Percentiles rank a stretch among this genome's conserved stretches.
Evolutionary conservation across 345 rosid species (phyloP).

Genomic region (Lagerstroemia speciosa): DNA sequence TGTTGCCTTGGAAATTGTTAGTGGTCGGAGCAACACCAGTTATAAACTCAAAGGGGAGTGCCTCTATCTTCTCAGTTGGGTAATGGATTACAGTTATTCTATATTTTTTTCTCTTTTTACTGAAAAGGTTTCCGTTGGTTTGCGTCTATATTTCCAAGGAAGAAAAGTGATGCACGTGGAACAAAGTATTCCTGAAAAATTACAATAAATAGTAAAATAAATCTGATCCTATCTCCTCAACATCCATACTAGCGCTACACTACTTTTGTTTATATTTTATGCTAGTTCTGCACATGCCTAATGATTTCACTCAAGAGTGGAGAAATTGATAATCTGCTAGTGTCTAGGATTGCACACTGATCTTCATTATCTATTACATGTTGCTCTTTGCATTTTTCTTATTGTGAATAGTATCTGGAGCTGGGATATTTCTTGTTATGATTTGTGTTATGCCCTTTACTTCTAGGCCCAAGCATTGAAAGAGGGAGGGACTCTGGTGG

Average conservation of each 20-base stretch:
- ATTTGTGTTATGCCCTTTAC: neutral
- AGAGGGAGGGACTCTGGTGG: conserved; percentile 4
- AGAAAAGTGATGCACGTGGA: too few species aligned
- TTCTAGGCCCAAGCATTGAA: conserved; percentile 6
- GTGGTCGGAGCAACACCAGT: conserved; percentile 89
- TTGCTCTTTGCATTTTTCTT: neutral
- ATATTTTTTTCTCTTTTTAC: neutral
- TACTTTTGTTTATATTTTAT: too few species aligned
- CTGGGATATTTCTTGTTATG: neutral
- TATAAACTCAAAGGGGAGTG: conserved; percentile 88
- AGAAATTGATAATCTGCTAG: neutral
- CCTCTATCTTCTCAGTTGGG: conserved; percentile 89
- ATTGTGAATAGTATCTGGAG: neutral
- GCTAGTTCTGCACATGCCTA: too few species aligned
- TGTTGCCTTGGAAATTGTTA: conserved; percentile 35
- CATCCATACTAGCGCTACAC: neutral
- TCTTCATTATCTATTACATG: neutral
- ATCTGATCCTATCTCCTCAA: neutral
- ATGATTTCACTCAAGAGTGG: too few species aligned
- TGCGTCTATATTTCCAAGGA: too few species aligned
- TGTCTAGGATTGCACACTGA: too few species aligned
- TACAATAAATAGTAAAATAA: too few species aligned
- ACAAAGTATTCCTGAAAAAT: too few species aligned
- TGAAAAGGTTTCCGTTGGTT: too few species aligned
- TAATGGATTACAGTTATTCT: too few species aligned